Evolutionary conservation across 495 filamentous ascomycete species (phyloP).

Genomic region (Xylaria sp.): DNA sequence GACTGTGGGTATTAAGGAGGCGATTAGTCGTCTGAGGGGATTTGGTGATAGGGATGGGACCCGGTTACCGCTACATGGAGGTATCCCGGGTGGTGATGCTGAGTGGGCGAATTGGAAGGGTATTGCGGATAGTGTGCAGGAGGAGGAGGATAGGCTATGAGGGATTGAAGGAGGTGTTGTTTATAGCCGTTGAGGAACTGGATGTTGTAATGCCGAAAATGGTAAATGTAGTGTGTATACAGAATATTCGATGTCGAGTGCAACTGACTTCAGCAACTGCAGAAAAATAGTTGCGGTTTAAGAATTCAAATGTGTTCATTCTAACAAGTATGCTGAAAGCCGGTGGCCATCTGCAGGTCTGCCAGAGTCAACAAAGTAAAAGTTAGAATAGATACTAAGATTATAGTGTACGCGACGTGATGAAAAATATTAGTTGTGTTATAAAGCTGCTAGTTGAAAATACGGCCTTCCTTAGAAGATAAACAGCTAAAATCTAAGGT

Average conservation of each 20-base stretch:
- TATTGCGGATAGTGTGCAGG: constrained; percentile 32
- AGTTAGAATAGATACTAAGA: no score
- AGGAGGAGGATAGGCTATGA: constrained; percentile 33
- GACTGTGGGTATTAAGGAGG: constrained; percentile 69
- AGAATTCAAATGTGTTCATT: no score
- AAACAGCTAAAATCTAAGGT: no score
- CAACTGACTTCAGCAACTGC: no score
- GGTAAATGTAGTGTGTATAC: not conserved
- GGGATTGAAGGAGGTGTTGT: not conserved
- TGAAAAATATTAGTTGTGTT: no score
- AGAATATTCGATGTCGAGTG: not conserved
- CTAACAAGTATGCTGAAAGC: no score
- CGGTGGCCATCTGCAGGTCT: no score
- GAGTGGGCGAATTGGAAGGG: constrained; percentile 41
- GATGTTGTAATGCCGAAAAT: not conserved
- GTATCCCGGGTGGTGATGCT: constrained; percentile 53
- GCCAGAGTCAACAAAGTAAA: no score
- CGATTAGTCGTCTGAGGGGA: constrained; percentile 57
- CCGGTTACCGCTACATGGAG: constrained; percentile 60
- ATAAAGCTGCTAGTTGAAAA: no score
- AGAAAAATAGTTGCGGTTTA: not conserved
- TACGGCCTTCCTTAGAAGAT: no score
- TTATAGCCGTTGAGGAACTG: not conserved
- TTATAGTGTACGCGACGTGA: no score
- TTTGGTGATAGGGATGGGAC: constrained; percentile 63